Base-by-base conservation (phyloP, 1,284 basidiomycete genomes). In the Malassezia sympodialis region DNA sequence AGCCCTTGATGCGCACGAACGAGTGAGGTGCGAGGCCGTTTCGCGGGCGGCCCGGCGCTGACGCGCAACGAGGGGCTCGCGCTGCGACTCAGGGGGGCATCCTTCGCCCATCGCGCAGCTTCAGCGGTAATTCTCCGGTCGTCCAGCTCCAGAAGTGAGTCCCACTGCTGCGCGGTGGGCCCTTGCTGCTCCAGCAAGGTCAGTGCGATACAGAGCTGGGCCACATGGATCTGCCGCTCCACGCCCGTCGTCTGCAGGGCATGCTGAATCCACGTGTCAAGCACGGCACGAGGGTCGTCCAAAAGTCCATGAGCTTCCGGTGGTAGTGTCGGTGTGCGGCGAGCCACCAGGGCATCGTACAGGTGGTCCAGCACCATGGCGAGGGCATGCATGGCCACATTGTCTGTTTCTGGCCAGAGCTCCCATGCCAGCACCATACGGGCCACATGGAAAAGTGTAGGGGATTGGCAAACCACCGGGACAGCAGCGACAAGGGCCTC, bases 241-340 rank as follows among this genome's bases (percentile, higher is more conserved):
- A 24, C 23, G 15, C 21, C 46, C 7, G 15, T 19, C 2, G 24
- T 10, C 14, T 37, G 32, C 14, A 27, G 23, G 8, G 34, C 34
- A 15, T 39, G 46, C 6, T 28, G 27, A 6, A 35, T 19, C 31
- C 17, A 32, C 3, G 46, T 49, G 17, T 31, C 21, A 6, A 49
- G 3, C 31, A 49, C 17, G 6, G 46, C n/a, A n/a, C 32, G 46
- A n/a, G 46, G 32, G 23, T 49, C 46, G n/a, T 28, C 46, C 23
- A 49, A 19, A 10, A 49, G 32, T 8, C 46, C 24, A n/a, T 35
- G 19, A 5, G 34, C 30, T 24, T 49, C 46, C 15, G 46, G 46
- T 12, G 46, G 34, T 2, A 37, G n/a, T 8, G 31, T 6, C 5
- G 27, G 41, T 15, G 41, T 43, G 41, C 24, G 14, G 5, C 24